Evolutionary conservation across 2,329 filamentous ascomycete genomes (phyloP), one percentile per base, ranked within the genome.

Genomic region (Cylindrodendrum hubeiense): DNA sequence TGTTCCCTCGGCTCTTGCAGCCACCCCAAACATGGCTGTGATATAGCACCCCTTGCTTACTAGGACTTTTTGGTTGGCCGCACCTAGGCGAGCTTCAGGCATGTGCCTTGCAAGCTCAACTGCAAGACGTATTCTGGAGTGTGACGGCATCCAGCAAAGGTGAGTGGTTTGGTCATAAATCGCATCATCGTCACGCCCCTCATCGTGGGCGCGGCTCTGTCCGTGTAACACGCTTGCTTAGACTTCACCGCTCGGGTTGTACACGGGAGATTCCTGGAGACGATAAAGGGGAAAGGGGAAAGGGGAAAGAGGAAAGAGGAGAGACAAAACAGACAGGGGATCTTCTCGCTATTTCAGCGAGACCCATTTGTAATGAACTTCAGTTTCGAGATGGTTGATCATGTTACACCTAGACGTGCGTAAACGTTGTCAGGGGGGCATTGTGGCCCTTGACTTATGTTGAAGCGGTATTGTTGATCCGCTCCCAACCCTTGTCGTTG

Each of bases 11-110:
- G 44, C 13, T 28, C 15, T 47, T n/a, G 22, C 17, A 6, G 44
- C 24, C 10, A 22, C 12, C 44, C 26, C 9, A 5, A 8, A n/a
- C 47, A 12, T 50, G 26, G 5, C 47, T 22, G 13, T 26, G 22
- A 50, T 30, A 15, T 13, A 6, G 15, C 13, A 12, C 47, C 15
- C 44, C 22, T 50, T 50, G 44, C 24, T 12, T 34, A 13, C 28
- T 12, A 33, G 9, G n/a, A 50, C 47, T 34, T 41, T 67, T 56
- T 69, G 67, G 67, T 71, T 71, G 68, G 69, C n/a, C 59, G 56
- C 44, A 57, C 17, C 57, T 71, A 71, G 62, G 69, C 67, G 69
- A 71, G 68, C 33, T 19, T 50, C 24, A 49, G 51, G 56, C 58
- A 59, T 69, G 63, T 57, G 52, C 37, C 37, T 39, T n/a, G 37